phyloP scores from a whole-genome alignment of 2,329 filamentous ascomycete genomes.

The Hortaea werneckii region DNA sequence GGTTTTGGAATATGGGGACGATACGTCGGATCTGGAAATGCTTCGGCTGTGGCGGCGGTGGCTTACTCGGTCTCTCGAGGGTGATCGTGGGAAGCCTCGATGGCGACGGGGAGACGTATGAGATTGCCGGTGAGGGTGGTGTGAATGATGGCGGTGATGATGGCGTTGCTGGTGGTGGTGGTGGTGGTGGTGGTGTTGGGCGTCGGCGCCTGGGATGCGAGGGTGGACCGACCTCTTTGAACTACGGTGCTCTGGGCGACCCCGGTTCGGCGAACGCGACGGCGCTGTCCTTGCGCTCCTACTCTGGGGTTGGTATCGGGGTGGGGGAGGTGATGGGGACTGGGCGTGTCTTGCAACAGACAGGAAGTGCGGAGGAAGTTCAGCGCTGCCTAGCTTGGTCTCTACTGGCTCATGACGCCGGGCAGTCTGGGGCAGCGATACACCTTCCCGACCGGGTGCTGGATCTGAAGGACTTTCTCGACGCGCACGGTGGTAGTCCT shows the following conservation, averaged over 20 bases:
- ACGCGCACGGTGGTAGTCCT: slow-evolving; percentile 2
- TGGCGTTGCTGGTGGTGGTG: too few relatives aligned
- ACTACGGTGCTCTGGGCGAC: too few relatives aligned
- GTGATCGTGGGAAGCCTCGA: slow-evolving; percentile 11
- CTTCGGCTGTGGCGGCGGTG: slow-evolving; percentile 24
- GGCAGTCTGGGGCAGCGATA: not conserved
- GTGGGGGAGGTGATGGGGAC: slow-evolving; percentile 2
- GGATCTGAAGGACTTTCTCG: slow-evolving; percentile 1
- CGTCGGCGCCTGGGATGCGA: not conserved
- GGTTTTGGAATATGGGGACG: too few relatives aligned
- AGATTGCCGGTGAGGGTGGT: not conserved
- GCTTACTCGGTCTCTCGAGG: slow-evolving; percentile 8
- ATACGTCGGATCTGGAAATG: too few relatives aligned
- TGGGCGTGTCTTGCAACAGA: not conserved
- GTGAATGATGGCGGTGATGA: not conserved
- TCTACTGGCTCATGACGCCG: slow-evolving; percentile 4
- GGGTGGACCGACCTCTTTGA: not conserved
- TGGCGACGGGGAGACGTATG: slow-evolving; percentile 13
- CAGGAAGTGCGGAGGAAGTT: slow-evolving; percentile 9
- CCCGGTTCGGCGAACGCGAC: not conserved
- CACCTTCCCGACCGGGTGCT: not conserved
- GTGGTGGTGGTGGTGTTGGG: too few relatives aligned
- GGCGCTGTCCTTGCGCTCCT: slow-evolving; percentile 3
- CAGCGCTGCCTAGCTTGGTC: slow-evolving; percentile 5
- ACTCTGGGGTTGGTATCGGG: slow-evolving; percentile 1